Base-by-base conservation (phyloP, 192 early-diverging fungal genomes). In the Funneliformis geosporum region DNA sequence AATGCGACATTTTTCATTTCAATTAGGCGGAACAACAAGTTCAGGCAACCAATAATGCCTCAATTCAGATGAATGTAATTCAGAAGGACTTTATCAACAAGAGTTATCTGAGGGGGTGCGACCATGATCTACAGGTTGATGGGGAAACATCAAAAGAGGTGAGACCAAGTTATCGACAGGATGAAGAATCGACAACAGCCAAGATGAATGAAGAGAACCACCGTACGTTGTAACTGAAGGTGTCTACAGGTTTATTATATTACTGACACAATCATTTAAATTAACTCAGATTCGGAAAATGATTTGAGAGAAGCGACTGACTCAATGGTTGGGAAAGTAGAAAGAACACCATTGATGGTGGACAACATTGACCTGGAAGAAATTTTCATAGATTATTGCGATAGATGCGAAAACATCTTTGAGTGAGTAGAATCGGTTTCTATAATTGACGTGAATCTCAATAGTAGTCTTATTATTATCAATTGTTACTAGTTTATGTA, bases 261-360 rank as follows among this genome's bases (percentile, higher is more conserved):
- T 55, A 6, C 50, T 55, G 50, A 21, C 18, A 55, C 50, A 55
- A 55, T 21, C 16, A 5, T 55, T 55, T 18, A 16, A 55, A 55
- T 55, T 55, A 55, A 55, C 50, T 55, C 50, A 55, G 50, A 55
- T 55, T 18, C 16, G 5, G 50, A 55, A 0, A 18, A 55, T 55
- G 18, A 55, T 55, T 55, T 55, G 1, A 14, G 14, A 50, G 14
- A 50, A 50, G 47, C 4, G 47, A 4, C 14, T 2, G 47, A 50
- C 1, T 50, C 76, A 40, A 78, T 78, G 66, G 23, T 67, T 50
- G 76, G 76, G 23, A 78, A 46, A 67, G 46, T 78, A 5, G 76
- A 78, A 69, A 78, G 76, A 69, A 69, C 64, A 10, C 27, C 76
- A 28, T 11, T 79, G 62, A 79, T 60, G 40, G 44, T 79, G 25